These are phyloP conservation scores for Coemansia sp. DNA, from an alignment of 192 early-diverging fungal genomes.

Conservation along the genomic window DNA sequence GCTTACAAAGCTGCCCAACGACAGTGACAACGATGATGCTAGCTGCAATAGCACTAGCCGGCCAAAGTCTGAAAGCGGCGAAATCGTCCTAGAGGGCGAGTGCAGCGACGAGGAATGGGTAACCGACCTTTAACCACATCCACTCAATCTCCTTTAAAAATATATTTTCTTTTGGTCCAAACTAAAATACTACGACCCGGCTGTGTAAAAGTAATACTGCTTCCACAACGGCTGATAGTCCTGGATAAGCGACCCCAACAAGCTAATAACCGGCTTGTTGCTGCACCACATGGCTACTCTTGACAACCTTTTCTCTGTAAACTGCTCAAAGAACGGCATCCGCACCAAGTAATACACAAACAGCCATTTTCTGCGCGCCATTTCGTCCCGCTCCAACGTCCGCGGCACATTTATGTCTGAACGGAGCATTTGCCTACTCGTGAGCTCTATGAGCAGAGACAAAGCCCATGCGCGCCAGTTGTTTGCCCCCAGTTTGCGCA, in stretches of 20 bases:
- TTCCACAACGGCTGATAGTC: conserved; percentile 93
- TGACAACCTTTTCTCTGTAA: conserved; percentile 68
- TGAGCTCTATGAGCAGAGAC: conserved; percentile 74
- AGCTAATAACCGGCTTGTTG: conserved; percentile 74
- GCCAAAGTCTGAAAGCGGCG: conserved; percentile 14
- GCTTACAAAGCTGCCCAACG: conserved; percentile 3
- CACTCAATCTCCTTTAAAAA: neutral
- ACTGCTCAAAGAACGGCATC: conserved; percentile 78
- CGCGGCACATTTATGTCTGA: conserved; percentile 45
- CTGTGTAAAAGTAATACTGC: conserved; percentile 86
- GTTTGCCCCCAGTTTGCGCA: conserved; percentile 67
- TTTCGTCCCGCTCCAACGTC: conserved; percentile 77
- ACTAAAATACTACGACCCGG: conserved; percentile 50
- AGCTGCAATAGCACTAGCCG: neutral
- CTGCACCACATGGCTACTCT: conserved; percentile 63
- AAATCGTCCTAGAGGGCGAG: conserved; percentile 30
- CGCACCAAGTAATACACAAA: conserved; percentile 82
- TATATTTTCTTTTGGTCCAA: too few species aligned
- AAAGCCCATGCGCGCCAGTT: conserved; percentile 86
- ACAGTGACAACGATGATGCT: neutral
- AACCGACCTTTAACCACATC: conserved; percentile 22
- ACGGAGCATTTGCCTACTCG: conserved; percentile 52
- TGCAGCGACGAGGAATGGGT: conserved; percentile 48
- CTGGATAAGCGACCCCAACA: conserved; percentile 73
- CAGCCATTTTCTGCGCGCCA: conserved; percentile 67